phyloP scores from a whole-genome alignment of 2,329 filamentous ascomycete genomes.

The Basipetospora chlamydospora region DNA sequence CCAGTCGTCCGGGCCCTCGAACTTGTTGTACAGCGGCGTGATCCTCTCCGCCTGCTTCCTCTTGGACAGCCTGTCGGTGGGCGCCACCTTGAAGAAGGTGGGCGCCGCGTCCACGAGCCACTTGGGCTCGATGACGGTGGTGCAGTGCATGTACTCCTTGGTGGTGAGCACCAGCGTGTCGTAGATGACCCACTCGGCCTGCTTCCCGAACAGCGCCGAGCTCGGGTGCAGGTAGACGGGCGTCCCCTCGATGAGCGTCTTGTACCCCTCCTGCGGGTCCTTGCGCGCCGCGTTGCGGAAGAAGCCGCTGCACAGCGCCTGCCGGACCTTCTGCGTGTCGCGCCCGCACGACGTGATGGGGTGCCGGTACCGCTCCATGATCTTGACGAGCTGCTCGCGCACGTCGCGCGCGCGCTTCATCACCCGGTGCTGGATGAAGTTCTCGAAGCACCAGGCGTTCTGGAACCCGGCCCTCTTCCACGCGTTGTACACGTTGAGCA shows the following conservation, averaged over 20 bases:
- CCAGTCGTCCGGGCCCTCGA: conserved; percentile 89
- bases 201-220: conserved; percentile 86
- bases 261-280: conserved; percentile 92
- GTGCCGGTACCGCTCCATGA: conserved; percentile 86
- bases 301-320: conserved; percentile 83
- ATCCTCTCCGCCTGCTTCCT: conserved; percentile 89
- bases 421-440: conserved; percentile 85
- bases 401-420: conserved; percentile 89
- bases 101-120: conserved; percentile 92
- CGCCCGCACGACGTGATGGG: conserved; percentile 71
- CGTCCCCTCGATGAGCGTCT: conserved; percentile 89
- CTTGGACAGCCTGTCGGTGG: conserved; percentile 75
- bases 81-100: conserved; percentile 95
- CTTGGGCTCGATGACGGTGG: conserved; percentile 86
- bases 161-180: conserved; percentile 82
- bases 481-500: conserved; percentile 93
- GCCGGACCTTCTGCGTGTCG: conserved; percentile 73
- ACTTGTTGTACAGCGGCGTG: conserved; percentile 88
- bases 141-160: conserved; percentile 96
- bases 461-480: conserved; percentile 80
- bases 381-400: conserved; percentile 77
- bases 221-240: conserved; percentile 90
- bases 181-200: conserved; percentile 92
- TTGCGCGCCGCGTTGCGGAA: conserved; percentile 93
- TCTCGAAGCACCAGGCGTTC: conserved; percentile 90